Conservation (phyloP, 495 filamentous ascomycete species). For the Penicillium manginii region DNA sequence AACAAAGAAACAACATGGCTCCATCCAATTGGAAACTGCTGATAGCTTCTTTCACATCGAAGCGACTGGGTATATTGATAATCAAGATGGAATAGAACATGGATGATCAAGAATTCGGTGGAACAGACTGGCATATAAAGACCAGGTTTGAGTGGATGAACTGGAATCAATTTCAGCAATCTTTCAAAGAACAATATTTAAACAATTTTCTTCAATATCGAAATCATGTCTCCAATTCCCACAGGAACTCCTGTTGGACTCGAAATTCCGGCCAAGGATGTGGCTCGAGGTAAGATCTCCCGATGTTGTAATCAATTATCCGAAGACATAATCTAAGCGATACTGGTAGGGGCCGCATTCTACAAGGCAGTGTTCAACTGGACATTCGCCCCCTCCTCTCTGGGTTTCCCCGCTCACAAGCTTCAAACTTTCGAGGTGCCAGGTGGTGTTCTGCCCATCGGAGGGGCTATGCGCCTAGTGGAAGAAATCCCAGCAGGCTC, state of each 20-base stretch:
- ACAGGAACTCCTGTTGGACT: conserved; percentile 14
- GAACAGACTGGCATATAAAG: not conserved
- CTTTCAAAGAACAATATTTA: not conserved
- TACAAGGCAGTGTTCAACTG: conserved; percentile 15
- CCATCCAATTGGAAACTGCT: not conserved
- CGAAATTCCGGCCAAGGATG: conserved; percentile 15
- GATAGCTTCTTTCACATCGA: not conserved
- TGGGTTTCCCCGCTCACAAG: conserved; percentile 8
- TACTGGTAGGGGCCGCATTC: conserved; percentile 8
- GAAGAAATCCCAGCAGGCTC: conserved; percentile 6
- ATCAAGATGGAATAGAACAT: not conserved
- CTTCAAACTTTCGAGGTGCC: conserved; percentile 12
- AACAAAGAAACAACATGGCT: conserved; percentile 6
- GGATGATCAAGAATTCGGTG: not conserved
- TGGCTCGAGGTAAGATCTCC: conserved; percentile 9
- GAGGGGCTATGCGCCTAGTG: conserved; percentile 6
- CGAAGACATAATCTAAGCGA: not conserved
- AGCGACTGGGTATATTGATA: not conserved
- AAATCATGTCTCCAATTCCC: conserved; percentile 7
- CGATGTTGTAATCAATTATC: not conserved
- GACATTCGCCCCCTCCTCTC: conserved; percentile 3
- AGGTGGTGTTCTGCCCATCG: conserved; percentile 11
- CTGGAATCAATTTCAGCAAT: not conserved
- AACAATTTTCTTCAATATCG: not conserved
- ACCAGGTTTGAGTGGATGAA: not conserved